Percentiles rank a stretch among this genome's conserved stretches.
Conservation (phyloP, 768 basidiomycete species). For the Daedaleopsis nitida region DNA sequence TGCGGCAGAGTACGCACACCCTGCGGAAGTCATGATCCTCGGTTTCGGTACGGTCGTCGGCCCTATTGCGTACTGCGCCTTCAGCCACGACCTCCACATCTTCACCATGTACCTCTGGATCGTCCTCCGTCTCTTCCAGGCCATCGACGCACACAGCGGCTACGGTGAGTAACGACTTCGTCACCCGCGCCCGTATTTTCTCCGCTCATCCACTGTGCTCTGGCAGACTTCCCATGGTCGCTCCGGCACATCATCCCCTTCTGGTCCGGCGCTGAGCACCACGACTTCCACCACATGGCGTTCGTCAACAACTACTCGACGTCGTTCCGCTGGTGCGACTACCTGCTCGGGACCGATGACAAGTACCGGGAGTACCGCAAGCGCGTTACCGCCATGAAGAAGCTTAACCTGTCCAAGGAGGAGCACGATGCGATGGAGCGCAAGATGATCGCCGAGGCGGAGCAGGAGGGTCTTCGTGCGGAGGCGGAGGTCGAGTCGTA, state of each 20-base stretch:
- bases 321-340: slow-evolving; percentile 93
- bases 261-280: slow-evolving; percentile 97
- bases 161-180: slow-evolving; percentile 60
- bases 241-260: slow-evolving; percentile 89
- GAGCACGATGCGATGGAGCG: slow-evolving; percentile 59
- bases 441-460: slow-evolving; percentile 66
- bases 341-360: slow-evolving; percentile 84
- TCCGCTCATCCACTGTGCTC: neutral
- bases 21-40: slow-evolving; percentile 93
- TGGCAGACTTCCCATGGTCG: slow-evolving; percentile 94
- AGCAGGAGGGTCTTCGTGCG: slow-evolving; percentile 69
- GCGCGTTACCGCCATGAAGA: slow-evolving; percentile 63
- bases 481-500: slow-evolving; percentile 51
- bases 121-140: slow-evolving; percentile 91
- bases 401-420: slow-evolving; percentile 45
- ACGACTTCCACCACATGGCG: slow-evolving; percentile 98
- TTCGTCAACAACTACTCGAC: slow-evolving; percentile 94
- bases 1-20: slow-evolving; percentile 97
- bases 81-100: slow-evolving; percentile 82
- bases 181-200: neutral
- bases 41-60: slow-evolving; percentile 90
- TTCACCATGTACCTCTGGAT: slow-evolving; percentile 95
- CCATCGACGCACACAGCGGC: slow-evolving; percentile 95
- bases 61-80: slow-evolving; percentile 83
- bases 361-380: slow-evolving; percentile 84